phyloP scores from a whole-genome alignment of 1,139 yeast species.

The Yamadazyma pseudoaaseri region DNA sequence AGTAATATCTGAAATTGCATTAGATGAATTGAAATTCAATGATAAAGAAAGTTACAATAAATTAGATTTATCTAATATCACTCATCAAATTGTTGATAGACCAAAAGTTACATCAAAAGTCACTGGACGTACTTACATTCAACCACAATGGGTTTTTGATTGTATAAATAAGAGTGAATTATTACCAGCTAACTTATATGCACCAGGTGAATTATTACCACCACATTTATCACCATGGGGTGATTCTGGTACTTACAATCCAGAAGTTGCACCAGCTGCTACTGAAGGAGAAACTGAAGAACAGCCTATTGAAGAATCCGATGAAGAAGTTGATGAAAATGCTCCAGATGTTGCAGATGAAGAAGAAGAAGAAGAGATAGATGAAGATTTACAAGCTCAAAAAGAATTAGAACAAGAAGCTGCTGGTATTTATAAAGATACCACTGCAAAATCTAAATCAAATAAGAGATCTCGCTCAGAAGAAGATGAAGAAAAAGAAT shows the following conservation, averaged over 20 bases:
- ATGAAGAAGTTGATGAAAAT: slow-evolving; percentile 48
- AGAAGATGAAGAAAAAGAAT: slow-evolving; percentile 80
- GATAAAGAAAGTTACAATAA: slow-evolving; percentile 40
- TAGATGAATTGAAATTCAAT: slow-evolving; percentile 64
- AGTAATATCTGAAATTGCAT: slow-evolving; percentile 80
- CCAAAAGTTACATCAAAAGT: slow-evolving; percentile 77
- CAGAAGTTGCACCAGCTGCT: slow-evolving; percentile 48
- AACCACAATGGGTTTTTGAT: slow-evolving; percentile 98
- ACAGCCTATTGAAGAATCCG: slow-evolving; percentile 36
- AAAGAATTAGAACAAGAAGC: slow-evolving; percentile 90
- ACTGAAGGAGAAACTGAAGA: slow-evolving; percentile 21
- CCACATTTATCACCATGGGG: slow-evolving; percentile 99
- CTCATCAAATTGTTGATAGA: slow-evolving; percentile 94
- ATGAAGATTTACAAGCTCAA: slow-evolving; percentile 66
- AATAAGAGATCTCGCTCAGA: slow-evolving; percentile 32
- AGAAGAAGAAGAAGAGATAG: slow-evolving; percentile 51
- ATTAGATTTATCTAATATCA: slow-evolving; percentile 65
- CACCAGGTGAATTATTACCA: slow-evolving; percentile 93
- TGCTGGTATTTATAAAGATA: slow-evolving; percentile 60
- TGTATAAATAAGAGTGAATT: slow-evolving; percentile 76
- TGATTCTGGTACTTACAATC: slow-evolving; percentile 87
- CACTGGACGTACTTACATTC: slow-evolving; percentile 89
- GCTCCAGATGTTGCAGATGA: slow-evolving; percentile 42
- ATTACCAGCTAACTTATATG: slow-evolving; percentile 74
- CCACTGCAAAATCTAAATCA: slow-evolving; percentile 20